These are phyloP conservation scores for Aureobasidium namibiae DNA, from an alignment of 2,329 filamentous ascomycete species.

Conservation along the genomic window DNA sequence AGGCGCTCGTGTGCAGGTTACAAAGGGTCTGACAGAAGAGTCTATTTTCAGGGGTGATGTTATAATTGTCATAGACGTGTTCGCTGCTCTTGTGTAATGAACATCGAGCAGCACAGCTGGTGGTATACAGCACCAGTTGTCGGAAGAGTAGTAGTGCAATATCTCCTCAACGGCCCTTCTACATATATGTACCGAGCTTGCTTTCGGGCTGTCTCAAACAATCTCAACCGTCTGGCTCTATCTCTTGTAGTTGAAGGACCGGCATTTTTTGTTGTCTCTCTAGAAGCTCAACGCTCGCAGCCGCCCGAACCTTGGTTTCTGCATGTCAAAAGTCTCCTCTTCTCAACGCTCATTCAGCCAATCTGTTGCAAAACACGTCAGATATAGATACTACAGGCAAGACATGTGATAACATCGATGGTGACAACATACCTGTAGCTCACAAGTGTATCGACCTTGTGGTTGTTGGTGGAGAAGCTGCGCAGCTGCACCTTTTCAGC, in stretches of 20 bases:
- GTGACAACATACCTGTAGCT: conserved; percentile 59
- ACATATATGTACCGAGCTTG: background rate
- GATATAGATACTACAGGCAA: background rate
- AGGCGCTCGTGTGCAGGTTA: background rate
- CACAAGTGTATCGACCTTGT: conserved; percentile 89
- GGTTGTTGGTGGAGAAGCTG: conserved; percentile 91
- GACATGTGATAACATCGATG: background rate
- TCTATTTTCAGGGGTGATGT: background rate
- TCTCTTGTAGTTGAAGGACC: background rate
- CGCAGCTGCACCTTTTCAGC: conserved; percentile 92
- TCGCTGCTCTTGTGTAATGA: background rate
- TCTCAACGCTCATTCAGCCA: conserved; percentile 16
- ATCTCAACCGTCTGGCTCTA: background rate
- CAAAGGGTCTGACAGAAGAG: background rate
- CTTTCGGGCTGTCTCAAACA: conserved; percentile 5
- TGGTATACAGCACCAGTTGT: background rate
- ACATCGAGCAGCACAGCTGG: background rate
- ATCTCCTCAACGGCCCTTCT: background rate
- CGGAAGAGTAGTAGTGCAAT: background rate
- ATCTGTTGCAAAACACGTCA: conserved; percentile 13
- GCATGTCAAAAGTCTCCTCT: background rate
- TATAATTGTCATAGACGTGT: background rate
- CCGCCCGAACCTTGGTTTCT: background rate
- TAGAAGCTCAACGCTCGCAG: conserved; percentile 1
- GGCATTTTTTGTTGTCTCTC: background rate